These are phyloP conservation scores for Camellia oleifera DNA, from an alignment of 179 eudicot species.

Conservation along the genomic window DNA sequence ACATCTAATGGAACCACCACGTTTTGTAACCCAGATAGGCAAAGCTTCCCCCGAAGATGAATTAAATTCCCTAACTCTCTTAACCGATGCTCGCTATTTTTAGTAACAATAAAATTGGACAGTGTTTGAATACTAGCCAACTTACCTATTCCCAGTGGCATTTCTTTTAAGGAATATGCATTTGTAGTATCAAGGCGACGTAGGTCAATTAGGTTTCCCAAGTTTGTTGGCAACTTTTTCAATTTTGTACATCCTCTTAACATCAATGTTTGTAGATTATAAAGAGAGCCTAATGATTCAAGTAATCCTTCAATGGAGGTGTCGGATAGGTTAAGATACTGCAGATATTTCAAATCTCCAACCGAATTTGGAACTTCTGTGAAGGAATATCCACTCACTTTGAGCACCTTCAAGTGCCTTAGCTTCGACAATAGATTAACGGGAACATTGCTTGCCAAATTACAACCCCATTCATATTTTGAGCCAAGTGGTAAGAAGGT, in stretches of 20 bases:
- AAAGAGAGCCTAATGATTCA: constrained; percentile 15
- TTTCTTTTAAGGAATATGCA: not conserved
- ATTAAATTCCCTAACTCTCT: not conserved
- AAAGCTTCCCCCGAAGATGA: not conserved
- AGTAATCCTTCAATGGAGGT: constrained; percentile 12
- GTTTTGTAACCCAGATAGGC: not conserved
- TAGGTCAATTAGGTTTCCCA: not conserved
- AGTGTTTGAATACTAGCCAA: not conserved
- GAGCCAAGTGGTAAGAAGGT: not conserved
- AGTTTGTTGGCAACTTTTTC: not conserved
- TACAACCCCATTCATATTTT: not conserved
- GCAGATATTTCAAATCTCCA: not conserved
- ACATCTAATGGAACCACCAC: not conserved
- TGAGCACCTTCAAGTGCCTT: constrained; percentile 14
- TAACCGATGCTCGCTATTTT: too few species aligned
- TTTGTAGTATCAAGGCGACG: not conserved
- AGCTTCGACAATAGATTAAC: not conserved
- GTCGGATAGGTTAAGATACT: not conserved
- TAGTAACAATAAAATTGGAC: not conserved
- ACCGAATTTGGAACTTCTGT: constrained; percentile 10
- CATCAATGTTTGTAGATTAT: constrained; percentile 22
- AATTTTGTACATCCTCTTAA: constrained; percentile 7
- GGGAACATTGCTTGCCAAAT: not conserved
- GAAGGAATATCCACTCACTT: not conserved
- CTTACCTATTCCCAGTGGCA: constrained; percentile 15